Evolutionary conservation across 352 stramenopile species (phyloP).

Genomic region (Phytophthora syringae): DNA sequence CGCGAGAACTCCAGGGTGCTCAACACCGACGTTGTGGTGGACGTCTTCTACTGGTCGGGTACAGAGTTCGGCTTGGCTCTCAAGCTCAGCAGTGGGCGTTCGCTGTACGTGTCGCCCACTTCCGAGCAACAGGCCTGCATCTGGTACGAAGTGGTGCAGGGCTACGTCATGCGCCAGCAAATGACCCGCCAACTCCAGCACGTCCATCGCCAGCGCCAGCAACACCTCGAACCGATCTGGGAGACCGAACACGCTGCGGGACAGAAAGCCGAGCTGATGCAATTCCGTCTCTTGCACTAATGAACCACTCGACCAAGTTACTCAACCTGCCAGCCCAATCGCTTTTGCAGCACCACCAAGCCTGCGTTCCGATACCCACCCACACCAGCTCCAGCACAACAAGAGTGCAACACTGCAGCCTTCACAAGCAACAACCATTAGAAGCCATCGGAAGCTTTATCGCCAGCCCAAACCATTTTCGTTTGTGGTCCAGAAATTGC

Average conservation of each 20-base stretch:
- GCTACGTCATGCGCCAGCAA: slow-evolving; percentile 50
- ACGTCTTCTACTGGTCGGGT: slow-evolving; percentile 60
- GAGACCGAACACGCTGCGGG: slow-evolving; percentile 41
- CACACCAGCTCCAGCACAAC: background rate
- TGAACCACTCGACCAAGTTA: slow-evolving; percentile 1
- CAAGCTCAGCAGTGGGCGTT: slow-evolving; percentile 52
- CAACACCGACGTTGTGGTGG: slow-evolving; percentile 50
- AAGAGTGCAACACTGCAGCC: slow-evolving; percentile 15
- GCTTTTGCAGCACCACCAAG: background rate
- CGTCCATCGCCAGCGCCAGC: slow-evolving; percentile 45
- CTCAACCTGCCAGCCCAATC: background rate
- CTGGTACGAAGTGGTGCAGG: slow-evolving; percentile 71
- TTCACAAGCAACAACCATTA: slow-evolving; percentile 14
- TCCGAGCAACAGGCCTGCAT: slow-evolving; percentile 61
- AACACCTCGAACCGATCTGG: slow-evolving; percentile 50
- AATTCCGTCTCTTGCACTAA: slow-evolving; percentile 29
- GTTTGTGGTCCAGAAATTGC: background rate
- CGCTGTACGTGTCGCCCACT: slow-evolving; percentile 52
- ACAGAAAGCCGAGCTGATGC: slow-evolving; percentile 23
- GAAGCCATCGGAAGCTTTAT: slow-evolving; percentile 43
- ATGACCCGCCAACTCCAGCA: slow-evolving; percentile 46
- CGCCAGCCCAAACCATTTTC: background rate
- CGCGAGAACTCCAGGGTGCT: slow-evolving; percentile 58
- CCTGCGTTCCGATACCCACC: too few relatives aligned
- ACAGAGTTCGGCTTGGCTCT: slow-evolving; percentile 61